Conservation (phyloP, 352 stramenopile genomes). For the Phytophthora ramorum region DNA sequence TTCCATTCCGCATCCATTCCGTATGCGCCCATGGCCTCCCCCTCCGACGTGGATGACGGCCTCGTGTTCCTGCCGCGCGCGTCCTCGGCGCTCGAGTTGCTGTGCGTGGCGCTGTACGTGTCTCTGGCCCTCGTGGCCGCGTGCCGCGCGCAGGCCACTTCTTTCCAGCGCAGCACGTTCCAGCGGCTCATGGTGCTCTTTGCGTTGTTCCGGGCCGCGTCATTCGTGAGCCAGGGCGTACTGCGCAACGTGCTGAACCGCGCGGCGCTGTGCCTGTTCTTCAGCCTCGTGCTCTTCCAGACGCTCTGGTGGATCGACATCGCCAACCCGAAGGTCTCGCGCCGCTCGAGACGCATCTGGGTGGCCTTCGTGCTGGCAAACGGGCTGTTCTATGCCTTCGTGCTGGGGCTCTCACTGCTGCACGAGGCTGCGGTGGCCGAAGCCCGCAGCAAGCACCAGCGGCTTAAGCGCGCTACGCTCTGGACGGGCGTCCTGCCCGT, state of each 20-base stretch:
- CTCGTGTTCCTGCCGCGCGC: conserved; percentile 71
- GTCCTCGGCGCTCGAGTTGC: conserved; percentile 48
- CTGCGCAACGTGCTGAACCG: conserved; percentile 73
- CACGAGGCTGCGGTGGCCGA: conserved; percentile 43
- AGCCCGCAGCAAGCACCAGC: conserved; percentile 7
- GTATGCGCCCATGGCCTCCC: not conserved
- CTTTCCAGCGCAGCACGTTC: conserved; percentile 67
- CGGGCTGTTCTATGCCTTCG: conserved; percentile 72
- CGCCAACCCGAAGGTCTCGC: conserved; percentile 80
- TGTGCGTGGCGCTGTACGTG: conserved; percentile 73
- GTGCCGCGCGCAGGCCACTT: conserved; percentile 44
- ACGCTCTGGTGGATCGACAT: conserved; percentile 90
- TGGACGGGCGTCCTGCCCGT: conserved; percentile 70
- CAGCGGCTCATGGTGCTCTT: conserved; percentile 76
- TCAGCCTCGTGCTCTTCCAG: conserved; percentile 88
- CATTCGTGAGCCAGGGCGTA: conserved; percentile 46
- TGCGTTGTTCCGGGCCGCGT: conserved; percentile 60
- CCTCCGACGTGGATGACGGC: conserved; percentile 26
- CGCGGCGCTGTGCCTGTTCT: conserved; percentile 80
- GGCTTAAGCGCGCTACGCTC: conserved; percentile 31
- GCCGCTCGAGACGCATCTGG: conserved; percentile 80
- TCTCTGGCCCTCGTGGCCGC: conserved; percentile 58
- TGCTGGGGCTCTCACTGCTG: conserved; percentile 66
- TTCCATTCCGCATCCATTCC: not conserved
- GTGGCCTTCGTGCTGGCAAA: conserved; percentile 75